Evolutionary conservation across 208 protist genomes (phyloP).

Genomic region (Leptomonas pyrrhocoris): DNA sequence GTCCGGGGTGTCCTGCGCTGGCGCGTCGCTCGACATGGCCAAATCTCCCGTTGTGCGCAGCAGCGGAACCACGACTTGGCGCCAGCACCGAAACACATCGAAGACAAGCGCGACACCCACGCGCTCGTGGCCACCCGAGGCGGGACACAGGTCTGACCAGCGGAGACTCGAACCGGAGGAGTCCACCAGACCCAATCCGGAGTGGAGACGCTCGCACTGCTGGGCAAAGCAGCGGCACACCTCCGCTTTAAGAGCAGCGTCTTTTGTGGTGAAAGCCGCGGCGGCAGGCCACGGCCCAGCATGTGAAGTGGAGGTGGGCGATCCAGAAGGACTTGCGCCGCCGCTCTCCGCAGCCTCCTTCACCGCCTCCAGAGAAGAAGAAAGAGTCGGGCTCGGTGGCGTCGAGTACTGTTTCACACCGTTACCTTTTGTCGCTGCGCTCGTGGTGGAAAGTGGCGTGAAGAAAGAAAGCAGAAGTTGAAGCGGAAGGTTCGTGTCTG

Average conservation of each 20-base stretch:
- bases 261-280: conserved; percentile 16
- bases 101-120: conserved; percentile 25
- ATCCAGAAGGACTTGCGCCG: not conserved
- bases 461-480: conserved; percentile 23
- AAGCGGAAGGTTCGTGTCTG: conserved; percentile 5
- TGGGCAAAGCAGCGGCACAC: conserved; percentile 33
- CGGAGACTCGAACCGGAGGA: conserved; percentile 7
- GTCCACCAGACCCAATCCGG: conserved; percentile 10
- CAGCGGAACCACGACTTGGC: conserved; percentile 14
- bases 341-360: not conserved
- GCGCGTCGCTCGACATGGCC: not conserved
- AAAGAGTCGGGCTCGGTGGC: not conserved
- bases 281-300: conserved; percentile 10
- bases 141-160: conserved; percentile 16
- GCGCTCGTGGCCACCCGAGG: conserved; percentile 19
- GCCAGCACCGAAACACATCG: conserved; percentile 25
- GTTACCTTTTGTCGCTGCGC: not conserved
- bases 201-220: conserved; percentile 18
- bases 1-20: not conserved
- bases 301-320: not conserved
- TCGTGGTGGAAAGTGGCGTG: conserved; percentile 3
- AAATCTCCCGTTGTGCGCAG: conserved; percentile 6
- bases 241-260: conserved; percentile 38
- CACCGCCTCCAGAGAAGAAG: not conserved
- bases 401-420: not conserved